phyloP scores from a whole-genome alignment of 176 grass and related monocot genomes.

The Triticum dicoccoides region DNA sequence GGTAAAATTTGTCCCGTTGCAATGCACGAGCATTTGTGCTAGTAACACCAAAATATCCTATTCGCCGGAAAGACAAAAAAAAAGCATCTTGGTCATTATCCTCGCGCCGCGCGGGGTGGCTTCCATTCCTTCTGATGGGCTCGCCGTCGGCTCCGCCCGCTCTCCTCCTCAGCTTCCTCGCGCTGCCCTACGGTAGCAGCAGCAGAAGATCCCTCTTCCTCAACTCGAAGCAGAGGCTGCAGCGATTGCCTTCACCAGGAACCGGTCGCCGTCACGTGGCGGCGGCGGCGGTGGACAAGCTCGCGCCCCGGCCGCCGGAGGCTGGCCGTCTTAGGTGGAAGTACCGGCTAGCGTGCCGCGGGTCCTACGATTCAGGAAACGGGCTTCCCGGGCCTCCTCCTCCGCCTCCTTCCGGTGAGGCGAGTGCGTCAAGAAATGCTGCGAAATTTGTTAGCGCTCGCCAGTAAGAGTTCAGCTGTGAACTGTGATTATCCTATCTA shows the following conservation, averaged over 20 bases:
- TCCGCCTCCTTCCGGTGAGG: constrained; percentile 32
- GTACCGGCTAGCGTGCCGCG: constrained; percentile 26
- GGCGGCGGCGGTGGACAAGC: neutral
- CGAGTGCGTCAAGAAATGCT: constrained; percentile 8
- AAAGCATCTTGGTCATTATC: neutral
- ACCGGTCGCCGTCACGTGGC: neutral
- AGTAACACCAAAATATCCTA: neutral
- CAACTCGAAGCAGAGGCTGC: neutral
- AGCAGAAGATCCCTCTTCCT: neutral
- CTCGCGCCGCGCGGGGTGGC: neutral
- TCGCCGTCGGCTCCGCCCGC: constrained; percentile 2
- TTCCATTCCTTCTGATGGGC: constrained; percentile 13
- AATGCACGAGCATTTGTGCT: too few relatives aligned
- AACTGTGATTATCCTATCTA: neutral
- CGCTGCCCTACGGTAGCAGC: neutral
- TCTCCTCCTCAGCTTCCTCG: neutral
- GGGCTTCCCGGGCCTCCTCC: constrained; percentile 4
- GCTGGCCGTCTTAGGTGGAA: neutral
- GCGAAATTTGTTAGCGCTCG: neutral
- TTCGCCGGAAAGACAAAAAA: neutral
- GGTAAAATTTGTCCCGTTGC: too few relatives aligned
- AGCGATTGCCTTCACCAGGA: neutral
- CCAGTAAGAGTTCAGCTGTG: neutral
- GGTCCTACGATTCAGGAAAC: constrained; percentile 20
- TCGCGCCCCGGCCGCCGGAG: neutral